Percentiles rank a stretch among this genome's conserved stretches.
These are phyloP conservation scores for Nakazawaea ambrosiae DNA, from an alignment of 805 yeast species.

Conservation along the genomic window DNA sequence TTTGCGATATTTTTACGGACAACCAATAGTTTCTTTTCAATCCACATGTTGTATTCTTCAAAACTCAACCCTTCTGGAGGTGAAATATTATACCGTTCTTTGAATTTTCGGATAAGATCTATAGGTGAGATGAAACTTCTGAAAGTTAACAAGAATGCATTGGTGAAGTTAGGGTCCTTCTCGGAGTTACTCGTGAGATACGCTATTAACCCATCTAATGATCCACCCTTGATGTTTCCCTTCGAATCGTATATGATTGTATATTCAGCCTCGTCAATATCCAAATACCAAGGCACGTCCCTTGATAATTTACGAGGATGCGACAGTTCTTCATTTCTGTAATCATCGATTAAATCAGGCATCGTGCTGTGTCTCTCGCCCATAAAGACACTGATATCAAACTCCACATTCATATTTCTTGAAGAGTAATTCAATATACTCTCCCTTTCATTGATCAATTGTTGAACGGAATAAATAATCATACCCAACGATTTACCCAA, in stretches of 20 bases:
- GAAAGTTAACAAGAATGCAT: conserved; percentile 69
- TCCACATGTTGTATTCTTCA: conserved; percentile 77
- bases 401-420: conserved; percentile 69
- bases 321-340: conserved; percentile 20
- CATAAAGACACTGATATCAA: conserved; percentile 50
- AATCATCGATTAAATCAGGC: conserved; percentile 28
- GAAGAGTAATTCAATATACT: conserved; percentile 66
- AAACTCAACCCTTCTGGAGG: conserved; percentile 87
- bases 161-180: conserved; percentile 55
- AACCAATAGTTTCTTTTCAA: conserved; percentile 59
- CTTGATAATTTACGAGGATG: conserved; percentile 28
- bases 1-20: conserved; percentile 60
- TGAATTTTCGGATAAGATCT: conserved; percentile 51
- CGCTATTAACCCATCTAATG: conserved; percentile 68
- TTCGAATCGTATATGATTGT: conserved; percentile 51
- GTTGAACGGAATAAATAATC: conserved; percentile 38
- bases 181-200: conserved; percentile 72
- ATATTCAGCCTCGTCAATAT: conserved; percentile 51
- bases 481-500: conserved; percentile 28
- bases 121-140: conserved; percentile 64
- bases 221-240: conserved; percentile 78
- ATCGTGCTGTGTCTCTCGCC: conserved; percentile 35
- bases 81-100: conserved; percentile 57
- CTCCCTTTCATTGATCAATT: conserved; percentile 64
- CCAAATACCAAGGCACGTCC: conserved; percentile 66